A percentile compares a stretch with the other conserved stretches of the same genome.
These are phyloP conservation scores for Kalanchoe fedtschenkoi DNA, from an alignment of 164 flowering plant species.

Conservation along the genomic window DNA sequence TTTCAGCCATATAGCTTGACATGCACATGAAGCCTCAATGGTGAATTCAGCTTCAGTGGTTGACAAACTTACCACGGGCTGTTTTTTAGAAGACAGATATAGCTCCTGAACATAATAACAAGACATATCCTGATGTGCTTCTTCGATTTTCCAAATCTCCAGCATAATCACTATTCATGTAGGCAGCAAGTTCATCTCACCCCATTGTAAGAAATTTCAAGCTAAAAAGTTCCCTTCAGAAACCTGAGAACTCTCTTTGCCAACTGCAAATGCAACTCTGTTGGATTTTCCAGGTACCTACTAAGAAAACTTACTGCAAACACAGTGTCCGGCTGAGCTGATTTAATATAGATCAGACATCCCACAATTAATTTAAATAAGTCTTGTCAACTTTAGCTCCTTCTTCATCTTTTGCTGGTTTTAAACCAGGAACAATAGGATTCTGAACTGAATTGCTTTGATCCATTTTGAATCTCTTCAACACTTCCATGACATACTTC, in stretches of 20 bases:
- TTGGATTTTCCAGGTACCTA: neutral
- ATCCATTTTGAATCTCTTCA: neutral
- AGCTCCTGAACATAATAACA: neutral
- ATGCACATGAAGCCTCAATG: neutral
- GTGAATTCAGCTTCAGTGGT: constrained; percentile 1
- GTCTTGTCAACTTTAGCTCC: neutral
- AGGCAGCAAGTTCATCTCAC: neutral
- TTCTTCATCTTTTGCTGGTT: too few relatives aligned
- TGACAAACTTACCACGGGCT: neutral
- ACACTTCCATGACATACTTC: neutral
- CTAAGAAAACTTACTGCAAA: neutral
- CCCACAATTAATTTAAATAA: neutral
- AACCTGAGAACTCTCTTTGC: neutral
- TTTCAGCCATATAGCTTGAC: constrained; percentile 3
- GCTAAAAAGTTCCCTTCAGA: neutral
- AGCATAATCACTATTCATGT: neutral
- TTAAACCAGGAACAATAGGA: neutral
- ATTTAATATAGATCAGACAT: neutral
- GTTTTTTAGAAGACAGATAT: neutral
- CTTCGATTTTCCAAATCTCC: neutral
- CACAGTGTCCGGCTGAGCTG: neutral
- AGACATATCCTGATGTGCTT: neutral
- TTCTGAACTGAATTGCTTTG: neutral
- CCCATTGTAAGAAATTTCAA: neutral
- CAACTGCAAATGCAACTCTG: neutral